Percentiles rank a stretch among this genome's conserved stretches.
phyloP scores from a whole-genome alignment of 1,139 yeast genomes.

The Debaryomyces subglobosus region DNA sequence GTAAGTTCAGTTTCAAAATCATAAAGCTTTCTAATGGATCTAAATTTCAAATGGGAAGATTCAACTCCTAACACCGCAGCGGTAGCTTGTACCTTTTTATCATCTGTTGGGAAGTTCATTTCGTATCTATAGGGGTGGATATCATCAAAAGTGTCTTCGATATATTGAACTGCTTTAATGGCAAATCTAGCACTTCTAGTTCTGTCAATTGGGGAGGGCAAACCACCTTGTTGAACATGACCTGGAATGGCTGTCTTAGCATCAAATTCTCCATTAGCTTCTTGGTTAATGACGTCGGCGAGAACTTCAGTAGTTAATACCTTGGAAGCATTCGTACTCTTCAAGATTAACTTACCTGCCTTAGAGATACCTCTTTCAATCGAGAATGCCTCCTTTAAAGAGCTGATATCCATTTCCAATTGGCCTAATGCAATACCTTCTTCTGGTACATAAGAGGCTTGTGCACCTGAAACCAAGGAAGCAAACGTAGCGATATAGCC shows the following conservation, averaged over 20 bases:
- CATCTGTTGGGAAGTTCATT: slow-evolving; percentile 38
- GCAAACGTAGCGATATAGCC: slow-evolving; percentile 77
- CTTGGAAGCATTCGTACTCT: slow-evolving; percentile 83
- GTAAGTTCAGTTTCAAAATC: slow-evolving; percentile 82
- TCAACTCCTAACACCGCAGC: slow-evolving; percentile 89
- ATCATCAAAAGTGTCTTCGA: slow-evolving; percentile 53
- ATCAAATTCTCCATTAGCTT: slow-evolving; percentile 76
- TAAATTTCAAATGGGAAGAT: slow-evolving; percentile 74
- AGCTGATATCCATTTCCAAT: slow-evolving; percentile 61
- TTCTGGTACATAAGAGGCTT: slow-evolving; percentile 77
- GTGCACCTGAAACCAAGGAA: slow-evolving; percentile 72
- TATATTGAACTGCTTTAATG: slow-evolving; percentile 81
- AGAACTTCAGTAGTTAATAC: slow-evolving; percentile 81
- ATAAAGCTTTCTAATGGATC: slow-evolving; percentile 73
- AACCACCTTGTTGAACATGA: slow-evolving; percentile 97
- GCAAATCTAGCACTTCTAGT: slow-evolving; percentile 91
- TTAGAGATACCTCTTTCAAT: slow-evolving; percentile 63
- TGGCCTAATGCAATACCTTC: slow-evolving; percentile 60
- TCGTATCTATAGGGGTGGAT: slow-evolving; percentile 29
- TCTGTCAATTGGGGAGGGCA: slow-evolving; percentile 94
- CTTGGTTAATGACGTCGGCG: slow-evolving; percentile 80
- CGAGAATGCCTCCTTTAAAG: slow-evolving; percentile 58
- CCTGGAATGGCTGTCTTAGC: slow-evolving; percentile 97
- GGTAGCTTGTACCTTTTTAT: slow-evolving; percentile 48
- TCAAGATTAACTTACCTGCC: slow-evolving; percentile 80